Evolutionary conservation across 1,284 basidiomycete species (phyloP).

Genomic region (Retiboletus flavoniger): DNA sequence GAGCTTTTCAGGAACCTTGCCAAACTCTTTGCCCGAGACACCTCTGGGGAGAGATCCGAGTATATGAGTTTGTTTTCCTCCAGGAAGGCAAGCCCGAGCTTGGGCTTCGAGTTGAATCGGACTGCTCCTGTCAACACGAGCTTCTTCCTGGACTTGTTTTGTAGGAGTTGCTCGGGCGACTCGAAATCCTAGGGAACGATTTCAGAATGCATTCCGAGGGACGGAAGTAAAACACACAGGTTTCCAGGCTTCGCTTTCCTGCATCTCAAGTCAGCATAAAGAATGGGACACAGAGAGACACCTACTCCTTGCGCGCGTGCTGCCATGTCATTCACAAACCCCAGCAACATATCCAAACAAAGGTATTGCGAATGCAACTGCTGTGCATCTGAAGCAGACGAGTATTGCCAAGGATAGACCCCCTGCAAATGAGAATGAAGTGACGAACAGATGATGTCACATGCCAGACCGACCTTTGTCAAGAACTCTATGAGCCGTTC

Average conservation of each 20-base stretch:
- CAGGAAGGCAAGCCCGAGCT: conserved; percentile 85
- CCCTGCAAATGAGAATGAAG: conserved; percentile 47
- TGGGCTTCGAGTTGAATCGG: conserved; percentile 95
- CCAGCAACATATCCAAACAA: conserved; percentile 86
- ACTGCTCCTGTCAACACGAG: conserved; percentile 82
- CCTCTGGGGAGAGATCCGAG: conserved; percentile 56
- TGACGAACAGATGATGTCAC: neutral
- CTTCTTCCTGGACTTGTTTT: conserved; percentile 83
- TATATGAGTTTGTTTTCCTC: conserved; percentile 87
- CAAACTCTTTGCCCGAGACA: conserved; percentile 59
- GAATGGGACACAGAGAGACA: conserved; percentile 22
- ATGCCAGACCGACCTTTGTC: conserved; percentile 58
- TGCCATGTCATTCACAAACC: conserved; percentile 90
- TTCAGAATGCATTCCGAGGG: neutral
- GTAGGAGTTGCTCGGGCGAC: conserved; percentile 58
- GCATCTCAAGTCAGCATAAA: conserved; percentile 27
- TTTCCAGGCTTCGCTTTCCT: conserved; percentile 58
- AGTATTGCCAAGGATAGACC: conserved; percentile 66
- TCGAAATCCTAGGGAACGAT: conserved; percentile 47
- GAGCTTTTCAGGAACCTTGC: conserved; percentile 88
- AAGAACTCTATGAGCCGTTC: conserved; percentile 90
- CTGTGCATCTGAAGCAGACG: conserved; percentile 64
- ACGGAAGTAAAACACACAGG: conserved; percentile 40
- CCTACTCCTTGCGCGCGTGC: conserved; percentile 69
- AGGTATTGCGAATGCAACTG: conserved; percentile 82